Conservation (phyloP, 139 green algal species). For the Eudorina sp. region DNA sequence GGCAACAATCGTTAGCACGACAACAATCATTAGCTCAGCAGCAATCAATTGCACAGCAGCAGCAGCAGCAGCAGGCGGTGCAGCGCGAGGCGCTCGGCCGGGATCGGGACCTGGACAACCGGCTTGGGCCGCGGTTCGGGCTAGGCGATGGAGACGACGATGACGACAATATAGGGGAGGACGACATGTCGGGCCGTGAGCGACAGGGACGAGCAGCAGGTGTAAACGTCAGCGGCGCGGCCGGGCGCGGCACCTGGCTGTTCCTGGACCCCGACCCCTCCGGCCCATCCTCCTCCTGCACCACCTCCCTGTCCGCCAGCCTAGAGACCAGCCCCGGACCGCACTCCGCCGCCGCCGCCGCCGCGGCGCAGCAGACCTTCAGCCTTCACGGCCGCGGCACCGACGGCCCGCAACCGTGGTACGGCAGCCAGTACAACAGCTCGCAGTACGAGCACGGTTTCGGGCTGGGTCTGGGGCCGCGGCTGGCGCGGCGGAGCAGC, state of each 20-base stretch:
- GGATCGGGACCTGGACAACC: neutral
- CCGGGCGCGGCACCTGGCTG: neutral
- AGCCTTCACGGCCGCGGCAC: neutral
- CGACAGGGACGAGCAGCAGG: too few species aligned
- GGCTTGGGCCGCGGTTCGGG: neutral
- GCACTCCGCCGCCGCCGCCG: neutral
- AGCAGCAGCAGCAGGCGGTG: neutral
- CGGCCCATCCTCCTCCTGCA: constrained; percentile 1
- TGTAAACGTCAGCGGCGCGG: too few species aligned
- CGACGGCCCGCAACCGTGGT: neutral
- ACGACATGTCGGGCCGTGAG: too few species aligned
- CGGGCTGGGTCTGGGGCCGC: neutral
- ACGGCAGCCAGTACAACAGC: neutral
- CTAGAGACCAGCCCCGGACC: neutral
- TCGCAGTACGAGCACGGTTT: constrained; percentile 1
- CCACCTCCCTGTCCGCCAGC: neutral
- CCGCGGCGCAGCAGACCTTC: too few species aligned
- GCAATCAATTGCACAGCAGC: neutral
- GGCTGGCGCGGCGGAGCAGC: neutral
- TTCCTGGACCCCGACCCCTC: neutral
- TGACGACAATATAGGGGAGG: neutral
- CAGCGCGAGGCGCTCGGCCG: neutral
- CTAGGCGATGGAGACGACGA: neutral
- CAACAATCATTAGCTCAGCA: neutral
- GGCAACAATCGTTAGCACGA: neutral